Evolutionary conservation across 2,329 filamentous ascomycete genomes (phyloP), one percentile per base, ranked within the genome.

Genomic region (Helotiales sp.): DNA sequence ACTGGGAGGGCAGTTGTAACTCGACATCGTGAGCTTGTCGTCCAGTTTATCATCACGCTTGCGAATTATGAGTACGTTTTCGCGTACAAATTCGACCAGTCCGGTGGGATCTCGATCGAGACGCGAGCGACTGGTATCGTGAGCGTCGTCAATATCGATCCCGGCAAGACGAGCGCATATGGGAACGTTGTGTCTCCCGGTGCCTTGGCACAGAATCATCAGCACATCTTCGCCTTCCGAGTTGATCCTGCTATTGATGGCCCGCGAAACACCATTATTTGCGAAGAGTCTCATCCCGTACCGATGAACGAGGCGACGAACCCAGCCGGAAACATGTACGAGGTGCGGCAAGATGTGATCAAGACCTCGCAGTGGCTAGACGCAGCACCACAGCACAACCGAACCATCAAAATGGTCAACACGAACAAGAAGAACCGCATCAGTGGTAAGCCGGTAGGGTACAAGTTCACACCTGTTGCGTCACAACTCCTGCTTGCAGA

Each of bases 361-460:
- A 77, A 77, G 8, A 79, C 76, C 20, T 82, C 81, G 0, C 64
- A 76, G 1, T 80, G 79, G 24, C 78, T 84, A 4, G 82, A 82
- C 49, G 83, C 83, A 1, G 82, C 80, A 45, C 81, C 81, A 4
- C 70, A 75, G 54, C 78, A 80, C 55, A 84, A 84, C 71, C 84
- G 93, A 8, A 93, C 92, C 0, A 96, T 93, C 92, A 93, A 97
- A 65, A 96, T 97, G 77, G 87, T 86, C 74, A 97, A 97, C 79
- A 90, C 90, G 72, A 90, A 84, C 79, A 93, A 90, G 77, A 74
- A 94, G 22, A 93, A 97, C 78, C 90, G 91, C 0, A 90, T 93
- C 80, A 94, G 91, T 78, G 88, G 91, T 77, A 96, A 93, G 80
- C 92, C 93, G 0, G 88, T 90, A 0, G 89, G 87, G 58, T 97